These are phyloP conservation scores for Eucalyptus dawsonii DNA, from an alignment of 345 rosid genomes.

Conservation along the genomic window DNA sequence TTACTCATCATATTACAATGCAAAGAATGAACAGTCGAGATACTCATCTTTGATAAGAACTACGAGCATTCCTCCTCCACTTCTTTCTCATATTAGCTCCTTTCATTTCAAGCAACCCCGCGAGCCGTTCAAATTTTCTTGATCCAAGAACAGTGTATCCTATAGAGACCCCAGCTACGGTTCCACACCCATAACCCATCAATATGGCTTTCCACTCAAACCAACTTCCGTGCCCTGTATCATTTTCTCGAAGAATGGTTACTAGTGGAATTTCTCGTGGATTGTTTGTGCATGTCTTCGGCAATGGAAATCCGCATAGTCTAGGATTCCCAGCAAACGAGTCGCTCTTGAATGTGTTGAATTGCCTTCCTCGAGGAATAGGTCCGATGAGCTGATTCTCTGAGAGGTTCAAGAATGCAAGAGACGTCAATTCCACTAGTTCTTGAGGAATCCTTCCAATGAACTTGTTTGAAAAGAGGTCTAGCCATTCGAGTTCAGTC, in stretches of 20 bases:
- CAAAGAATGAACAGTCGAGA: not conserved
- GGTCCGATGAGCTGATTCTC: not conserved
- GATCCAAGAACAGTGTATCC: not conserved
- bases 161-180: not conserved
- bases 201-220: not conserved
- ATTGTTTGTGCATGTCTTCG: not conserved
- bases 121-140: not conserved
- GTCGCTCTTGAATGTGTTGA: not conserved
- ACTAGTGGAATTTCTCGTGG: not conserved
- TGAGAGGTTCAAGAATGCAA: not conserved
- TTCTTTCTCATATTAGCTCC: constrained; percentile 39
- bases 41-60: not conserved
- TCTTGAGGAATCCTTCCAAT: not conserved
- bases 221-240: not conserved
- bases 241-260: not conserved
- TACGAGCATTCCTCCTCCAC: not conserved
- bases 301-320: not conserved
- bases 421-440: not conserved
- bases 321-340: not conserved
- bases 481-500: too few relatives aligned
- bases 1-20: not conserved
- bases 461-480: too few relatives aligned
- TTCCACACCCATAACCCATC: constrained; percentile 1
- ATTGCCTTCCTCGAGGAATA: not conserved
- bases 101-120: constrained; percentile 16